Evolutionary conservation across 164 flowering plant genomes (phyloP).

Genomic region (Magnolia sinica): DNA sequence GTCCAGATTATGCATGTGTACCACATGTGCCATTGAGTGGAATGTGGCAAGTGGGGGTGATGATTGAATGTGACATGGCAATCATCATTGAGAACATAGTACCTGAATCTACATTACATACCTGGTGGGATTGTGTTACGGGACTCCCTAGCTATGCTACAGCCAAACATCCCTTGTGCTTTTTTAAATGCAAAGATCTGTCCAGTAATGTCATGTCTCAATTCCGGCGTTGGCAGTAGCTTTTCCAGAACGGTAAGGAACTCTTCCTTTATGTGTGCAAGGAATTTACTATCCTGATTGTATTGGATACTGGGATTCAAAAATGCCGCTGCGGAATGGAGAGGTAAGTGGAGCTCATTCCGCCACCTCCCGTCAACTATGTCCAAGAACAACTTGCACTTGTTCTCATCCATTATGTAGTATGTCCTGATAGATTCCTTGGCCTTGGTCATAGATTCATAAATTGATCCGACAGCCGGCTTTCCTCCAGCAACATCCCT

Average conservation of each 20-base stretch:
- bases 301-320: conserved; percentile 89
- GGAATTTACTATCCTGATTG: conserved; percentile 72
- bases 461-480: conserved; percentile 75
- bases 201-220: conserved; percentile 71
- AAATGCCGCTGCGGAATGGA: conserved; percentile 93
- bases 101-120: conserved; percentile 76
- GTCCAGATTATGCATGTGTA: no score
- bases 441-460: conserved; percentile 80
- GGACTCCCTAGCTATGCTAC: conserved; percentile 81
- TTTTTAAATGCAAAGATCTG: conserved; percentile 64
- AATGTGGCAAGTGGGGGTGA: no score
- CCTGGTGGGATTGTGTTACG: conserved; percentile 76
- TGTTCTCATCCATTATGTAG: conserved; percentile 88
- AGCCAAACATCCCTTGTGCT: conserved; percentile 79
- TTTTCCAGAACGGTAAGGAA: conserved; percentile 71
- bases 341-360: conserved; percentile 79
- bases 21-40: no score
- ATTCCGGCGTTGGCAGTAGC: conserved; percentile 71
- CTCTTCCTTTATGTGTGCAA: conserved; percentile 66
- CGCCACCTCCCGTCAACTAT: conserved; percentile 85
- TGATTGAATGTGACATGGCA: neutral
- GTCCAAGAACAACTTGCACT: conserved; percentile 79
- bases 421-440: conserved; percentile 90
- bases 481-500: conserved; percentile 81
- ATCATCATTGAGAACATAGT: conserved; percentile 43